Base-by-base conservation (phyloP, 2,329 filamentous ascomycete genomes). In the Rutstroemia sp. region DNA sequence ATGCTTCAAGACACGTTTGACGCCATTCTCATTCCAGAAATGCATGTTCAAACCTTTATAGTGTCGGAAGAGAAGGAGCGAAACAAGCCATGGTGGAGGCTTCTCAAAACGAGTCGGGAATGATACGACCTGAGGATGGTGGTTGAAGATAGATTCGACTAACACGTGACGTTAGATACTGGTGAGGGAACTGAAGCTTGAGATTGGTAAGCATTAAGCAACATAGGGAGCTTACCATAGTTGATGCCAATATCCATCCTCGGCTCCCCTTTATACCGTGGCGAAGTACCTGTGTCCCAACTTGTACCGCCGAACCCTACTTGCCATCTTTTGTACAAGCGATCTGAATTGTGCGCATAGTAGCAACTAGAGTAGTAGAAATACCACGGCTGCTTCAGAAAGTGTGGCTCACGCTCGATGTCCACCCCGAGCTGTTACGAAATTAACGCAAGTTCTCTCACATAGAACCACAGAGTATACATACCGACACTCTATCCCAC, bases 311-410 rank as follows among this genome's bases (percentile, higher is more conserved):
- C 59, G 16, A 58, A 47, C 18, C 58, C 55, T 1, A 65, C 54
- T 57, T 63, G 58, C 55, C 58, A 63, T 16, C 51, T 47, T 23
- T 61, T 59, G 27, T 60, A 46, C 44, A 64, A 18, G 19, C 60
- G 55, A n/a, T 62, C 4, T 7, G 19, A 46, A 27, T 63, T 61
- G 1, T 59, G 5, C 5, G 47, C 4, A 14, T 59, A 63, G 38
- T 64, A 65, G n/a, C 59, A 61, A 16, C 38, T n/a, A 2, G 61
- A 61, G 30, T 63, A 63, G 21, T 61, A 62, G 47, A 64, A 63
- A 27, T 60, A 62, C 14, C 60, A 60, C 0, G 51, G 59, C 7
- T 27, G 4, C 52, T 59, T 60, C 5, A 60, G 27, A 5, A 37
- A 23, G 2, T n/a, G 2, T 5, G 41, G 18, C 9, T 50, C 9